Conservation (phyloP, 768 basidiomycete genomes). For the Leccinum boreale region DNA sequence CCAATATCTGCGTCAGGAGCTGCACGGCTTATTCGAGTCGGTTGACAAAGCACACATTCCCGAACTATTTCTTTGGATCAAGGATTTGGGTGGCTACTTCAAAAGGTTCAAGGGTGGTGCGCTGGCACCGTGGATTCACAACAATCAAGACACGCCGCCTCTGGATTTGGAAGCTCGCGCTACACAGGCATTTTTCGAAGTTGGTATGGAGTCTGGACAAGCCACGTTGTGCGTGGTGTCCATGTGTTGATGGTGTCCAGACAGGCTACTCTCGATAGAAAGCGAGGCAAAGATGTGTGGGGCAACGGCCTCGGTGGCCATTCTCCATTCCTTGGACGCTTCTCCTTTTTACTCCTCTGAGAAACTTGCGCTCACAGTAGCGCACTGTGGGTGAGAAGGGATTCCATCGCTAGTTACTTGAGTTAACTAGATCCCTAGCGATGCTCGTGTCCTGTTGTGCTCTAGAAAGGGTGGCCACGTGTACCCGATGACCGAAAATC, state of each 20-base stretch:
- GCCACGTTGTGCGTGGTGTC: not conserved
- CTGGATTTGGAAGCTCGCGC: conserved; percentile 84
- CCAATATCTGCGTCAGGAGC: conserved; percentile 77
- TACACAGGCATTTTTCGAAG: conserved; percentile 85
- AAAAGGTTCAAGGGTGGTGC: conserved; percentile 83
- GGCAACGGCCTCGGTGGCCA: conserved; percentile 85
- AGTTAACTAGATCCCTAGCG: conserved; percentile 44
- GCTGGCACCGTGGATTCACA: conserved; percentile 61
- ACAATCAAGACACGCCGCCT: conserved; percentile 27
- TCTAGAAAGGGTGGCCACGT: conserved; percentile 68
- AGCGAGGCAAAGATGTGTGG: conserved; percentile 74
- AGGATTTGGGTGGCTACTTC: conserved; percentile 86
- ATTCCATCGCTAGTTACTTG: not conserved
- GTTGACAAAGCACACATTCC: conserved; percentile 69
- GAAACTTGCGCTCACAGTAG: conserved; percentile 76
- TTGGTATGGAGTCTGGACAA: conserved; percentile 37
- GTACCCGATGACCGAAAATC: conserved; percentile 88
- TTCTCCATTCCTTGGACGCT: conserved; percentile 88
- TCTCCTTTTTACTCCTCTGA: conserved; percentile 82
- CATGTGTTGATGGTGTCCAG: conserved; percentile 34
- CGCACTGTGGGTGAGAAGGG: conserved; percentile 79
- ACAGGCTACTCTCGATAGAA: conserved; percentile 68
- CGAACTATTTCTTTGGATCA: conserved; percentile 72
- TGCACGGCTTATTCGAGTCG: conserved; percentile 82
- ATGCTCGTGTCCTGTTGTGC: conserved; percentile 86